Evolutionary conservation across 2,329 filamentous ascomycete genomes (phyloP), one percentile per base, ranked within the genome.

Genomic region (Microdochium bolleyi): DNA sequence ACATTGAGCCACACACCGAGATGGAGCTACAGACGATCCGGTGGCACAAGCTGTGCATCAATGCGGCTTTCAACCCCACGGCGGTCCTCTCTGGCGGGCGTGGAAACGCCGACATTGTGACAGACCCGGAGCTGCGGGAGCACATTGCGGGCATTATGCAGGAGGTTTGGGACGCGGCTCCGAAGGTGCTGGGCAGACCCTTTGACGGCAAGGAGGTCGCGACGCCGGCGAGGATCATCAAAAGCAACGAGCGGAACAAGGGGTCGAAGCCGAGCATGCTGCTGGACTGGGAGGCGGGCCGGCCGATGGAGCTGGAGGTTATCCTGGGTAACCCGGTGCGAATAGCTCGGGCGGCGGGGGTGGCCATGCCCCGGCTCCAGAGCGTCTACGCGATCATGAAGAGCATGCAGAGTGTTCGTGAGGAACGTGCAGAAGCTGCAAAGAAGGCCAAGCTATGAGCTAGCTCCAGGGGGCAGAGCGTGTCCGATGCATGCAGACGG

Each of bases 11-110:
- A 8, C 82, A 85, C 60, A 76, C 80, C 49, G 83, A 88, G 65
- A 70, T 82, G 30, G 84, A 82, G 55, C 72, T 89, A 48, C 87
- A 89, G 67, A 78, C 82, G 44, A 79, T 89, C 19, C 76, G 86
- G 24, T 89, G 86, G 86, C 85, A 89, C 67, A 89, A 89, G 67
- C 80, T 89, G 56, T 85, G 83, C 60, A 88, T 89, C 72, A 89
- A 89, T 66, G 83, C 85, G 0, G 81, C 83, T 51, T 87, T 89
- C 77, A 89, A 89, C 68, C 85, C 86, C 0, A 84, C 82, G 1
- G 82, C 85, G 2, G 84, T 89, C 8, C 74, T 89, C 0, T 80
- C 79, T 1, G 82, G 83, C 13, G 83, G 84, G 1, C 71, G 76
- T 2, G 78, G 81, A 51, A 89, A 89, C 62, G 77, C 82, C 48